Evolutionary conservation across 1,139 yeast genomes (phyloP).

Genomic region (Kurtzmaniella quercitrusa): DNA sequence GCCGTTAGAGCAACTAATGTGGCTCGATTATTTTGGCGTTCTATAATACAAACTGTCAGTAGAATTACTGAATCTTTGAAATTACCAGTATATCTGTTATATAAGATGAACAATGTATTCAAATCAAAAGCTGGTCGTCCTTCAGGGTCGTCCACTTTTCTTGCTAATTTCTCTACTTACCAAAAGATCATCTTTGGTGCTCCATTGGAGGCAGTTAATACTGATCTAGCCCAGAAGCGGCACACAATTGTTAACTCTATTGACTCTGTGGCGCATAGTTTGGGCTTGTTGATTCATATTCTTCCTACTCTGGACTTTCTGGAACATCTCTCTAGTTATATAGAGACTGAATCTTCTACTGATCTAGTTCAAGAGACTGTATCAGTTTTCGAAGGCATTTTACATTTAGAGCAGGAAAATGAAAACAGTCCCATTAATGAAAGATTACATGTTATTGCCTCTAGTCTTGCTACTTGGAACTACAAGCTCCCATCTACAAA

Average conservation of each 20-base stretch:
- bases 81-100: slow-evolving; percentile 5
- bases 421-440: slow-evolving; percentile 9
- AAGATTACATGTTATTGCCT: slow-evolving; percentile 10
- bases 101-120: slow-evolving; percentile 8
- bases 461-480: slow-evolving; percentile 7
- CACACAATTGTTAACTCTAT: slow-evolving; percentile 15
- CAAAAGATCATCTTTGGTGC: slow-evolving; percentile 22
- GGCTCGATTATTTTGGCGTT: background rate
- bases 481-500: slow-evolving; percentile 15
- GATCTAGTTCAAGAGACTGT: slow-evolving; percentile 1
- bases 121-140: slow-evolving; percentile 5
- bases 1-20: background rate
- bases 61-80: slow-evolving; percentile 3
- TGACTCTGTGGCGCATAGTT: slow-evolving; percentile 19
- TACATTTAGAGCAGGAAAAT: background rate
- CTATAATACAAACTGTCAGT: background rate
- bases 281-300: slow-evolving; percentile 29
- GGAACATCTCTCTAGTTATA: slow-evolving; percentile 1
- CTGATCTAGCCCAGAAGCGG: slow-evolving; percentile 21
- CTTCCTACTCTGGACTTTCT: slow-evolving; percentile 16
- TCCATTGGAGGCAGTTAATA: slow-evolving; percentile 25
- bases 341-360: background rate
- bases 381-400: slow-evolving; percentile 1
- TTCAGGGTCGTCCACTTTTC: background rate
- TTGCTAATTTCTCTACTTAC: slow-evolving; percentile 9